phyloP scores from a whole-genome alignment of 1,139 yeast species.

The Kodamaea alishanica region DNA sequence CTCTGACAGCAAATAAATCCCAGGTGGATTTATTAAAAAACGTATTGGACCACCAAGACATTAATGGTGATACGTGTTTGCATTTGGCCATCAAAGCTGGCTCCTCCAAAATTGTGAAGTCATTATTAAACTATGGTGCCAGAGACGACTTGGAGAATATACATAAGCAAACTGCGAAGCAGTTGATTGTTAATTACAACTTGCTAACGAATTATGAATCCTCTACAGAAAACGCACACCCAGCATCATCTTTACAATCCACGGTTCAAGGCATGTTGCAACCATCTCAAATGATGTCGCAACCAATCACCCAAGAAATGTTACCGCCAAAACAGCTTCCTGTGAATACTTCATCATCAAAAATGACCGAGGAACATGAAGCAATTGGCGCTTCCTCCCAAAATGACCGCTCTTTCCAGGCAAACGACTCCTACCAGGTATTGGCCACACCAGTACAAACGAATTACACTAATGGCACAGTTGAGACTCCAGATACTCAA shows the following conservation, averaged over 20 bases:
- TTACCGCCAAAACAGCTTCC: no score
- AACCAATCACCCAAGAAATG: neutral
- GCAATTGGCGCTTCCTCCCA: no score
- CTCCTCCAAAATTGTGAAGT: slow-evolving; percentile 36
- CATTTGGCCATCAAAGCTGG: slow-evolving; percentile 56
- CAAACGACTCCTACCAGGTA: slow-evolving; percentile 11
- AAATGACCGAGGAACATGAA: no score
- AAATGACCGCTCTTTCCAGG: neutral
- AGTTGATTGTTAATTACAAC: slow-evolving; percentile 26
- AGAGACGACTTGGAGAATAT: slow-evolving; percentile 44
- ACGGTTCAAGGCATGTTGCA: neutral
- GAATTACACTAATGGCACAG: slow-evolving; percentile 16
- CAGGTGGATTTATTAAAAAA: slow-evolving; percentile 50
- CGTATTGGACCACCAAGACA: slow-evolving; percentile 66
- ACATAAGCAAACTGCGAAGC: slow-evolving; percentile 38
- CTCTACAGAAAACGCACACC: slow-evolving; percentile 6
- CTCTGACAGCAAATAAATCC: slow-evolving; percentile 10
- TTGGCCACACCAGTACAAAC: slow-evolving; percentile 42
- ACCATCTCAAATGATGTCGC: slow-evolving; percentile 5
- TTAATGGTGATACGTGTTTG: slow-evolving; percentile 64
- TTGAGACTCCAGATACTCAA: slow-evolving; percentile 49
- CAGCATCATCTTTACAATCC: slow-evolving; percentile 5
- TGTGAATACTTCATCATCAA: no score
- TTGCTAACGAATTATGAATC: slow-evolving; percentile 16
- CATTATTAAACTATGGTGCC: slow-evolving; percentile 44